These are phyloP conservation scores for Ophiostoma quercus DNA, from an alignment of 2,329 filamentous ascomycete genomes.

Conservation along the genomic window DNA sequence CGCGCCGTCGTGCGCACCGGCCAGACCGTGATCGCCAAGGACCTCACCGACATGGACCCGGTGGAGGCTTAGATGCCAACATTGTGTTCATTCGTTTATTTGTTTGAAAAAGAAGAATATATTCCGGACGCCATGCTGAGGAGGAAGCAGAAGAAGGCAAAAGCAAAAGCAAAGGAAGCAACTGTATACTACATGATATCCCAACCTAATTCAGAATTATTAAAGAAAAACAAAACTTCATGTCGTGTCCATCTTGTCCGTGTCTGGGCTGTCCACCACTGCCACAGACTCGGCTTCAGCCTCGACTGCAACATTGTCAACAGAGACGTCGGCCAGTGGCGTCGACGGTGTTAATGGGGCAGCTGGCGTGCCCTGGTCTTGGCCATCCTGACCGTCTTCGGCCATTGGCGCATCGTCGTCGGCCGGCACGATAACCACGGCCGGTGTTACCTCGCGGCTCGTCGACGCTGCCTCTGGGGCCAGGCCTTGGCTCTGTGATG, in stretches of 20 bases:
- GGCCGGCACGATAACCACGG: conserved; percentile 19
- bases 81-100: too few relatives aligned
- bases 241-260: conserved; percentile 63
- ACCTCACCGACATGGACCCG: conserved; percentile 15
- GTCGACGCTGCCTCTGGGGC: conserved; percentile 25
- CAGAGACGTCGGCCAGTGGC: neutral
- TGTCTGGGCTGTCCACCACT: conserved; percentile 36
- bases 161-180: neutral
- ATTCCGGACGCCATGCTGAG: conserved; percentile 10
- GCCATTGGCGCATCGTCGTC: conserved; percentile 54
- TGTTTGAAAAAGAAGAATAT: neutral
- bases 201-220: neutral
- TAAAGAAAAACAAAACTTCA: conserved; percentile 21
- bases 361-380: conserved; percentile 6
- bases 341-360: neutral
- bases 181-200: conserved; percentile 15
- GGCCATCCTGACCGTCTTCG: conserved; percentile 37
- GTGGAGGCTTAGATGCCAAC: neutral
- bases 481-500: neutral
- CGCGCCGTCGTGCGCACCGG: conserved; percentile 49
- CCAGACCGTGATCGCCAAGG: conserved; percentile 38
- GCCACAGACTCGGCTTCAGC: neutral
- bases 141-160: neutral
- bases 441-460: conserved; percentile 36
- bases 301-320: neutral